Evolutionary conservation across 768 basidiomycete genomes (phyloP).

Genomic region (Coprinopsis cinerea): DNA sequence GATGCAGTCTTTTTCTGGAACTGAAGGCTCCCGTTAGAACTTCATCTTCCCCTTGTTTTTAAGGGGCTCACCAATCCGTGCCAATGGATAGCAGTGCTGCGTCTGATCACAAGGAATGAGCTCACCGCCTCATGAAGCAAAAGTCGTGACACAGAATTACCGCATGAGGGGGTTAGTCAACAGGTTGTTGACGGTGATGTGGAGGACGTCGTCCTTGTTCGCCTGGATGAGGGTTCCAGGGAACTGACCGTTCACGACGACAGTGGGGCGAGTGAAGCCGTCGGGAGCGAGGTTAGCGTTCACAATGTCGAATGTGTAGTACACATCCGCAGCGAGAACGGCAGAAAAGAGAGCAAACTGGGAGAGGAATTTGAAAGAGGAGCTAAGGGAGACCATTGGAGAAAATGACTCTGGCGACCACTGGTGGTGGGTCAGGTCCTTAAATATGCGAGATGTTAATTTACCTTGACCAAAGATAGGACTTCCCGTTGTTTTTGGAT

Average conservation of each 20-base stretch:
- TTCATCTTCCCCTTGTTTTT: not conserved
- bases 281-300: conserved; percentile 13
- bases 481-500: too few species aligned
- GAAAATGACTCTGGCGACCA: not conserved
- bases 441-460: not conserved
- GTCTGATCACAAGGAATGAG: conserved; percentile 12
- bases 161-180: conserved; percentile 28
- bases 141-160: conserved; percentile 9
- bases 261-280: conserved; percentile 24
- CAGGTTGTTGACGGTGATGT: conserved; percentile 26
- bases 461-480: not conserved
- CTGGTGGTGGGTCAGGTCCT: too few species aligned
- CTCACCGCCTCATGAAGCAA: not conserved
- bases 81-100: conserved; percentile 28
- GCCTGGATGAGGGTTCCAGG: conserved; percentile 36
- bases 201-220: conserved; percentile 30
- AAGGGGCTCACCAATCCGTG: conserved; percentile 23
- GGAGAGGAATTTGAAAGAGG: conserved; percentile 4
- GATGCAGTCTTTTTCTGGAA: conserved; percentile 39
- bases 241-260: conserved; percentile 35
- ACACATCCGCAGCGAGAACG: conserved; percentile 7
- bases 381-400: conserved; percentile 7
- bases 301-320: conserved; percentile 10
- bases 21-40: conserved; percentile 8
- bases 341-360: conserved; percentile 7